Percentiles rank a stretch among this genome's conserved stretches.
Evolutionary conservation across 192 early-diverging fungal genomes (phyloP).

Genomic region (Obelidium mucronatum): DNA sequence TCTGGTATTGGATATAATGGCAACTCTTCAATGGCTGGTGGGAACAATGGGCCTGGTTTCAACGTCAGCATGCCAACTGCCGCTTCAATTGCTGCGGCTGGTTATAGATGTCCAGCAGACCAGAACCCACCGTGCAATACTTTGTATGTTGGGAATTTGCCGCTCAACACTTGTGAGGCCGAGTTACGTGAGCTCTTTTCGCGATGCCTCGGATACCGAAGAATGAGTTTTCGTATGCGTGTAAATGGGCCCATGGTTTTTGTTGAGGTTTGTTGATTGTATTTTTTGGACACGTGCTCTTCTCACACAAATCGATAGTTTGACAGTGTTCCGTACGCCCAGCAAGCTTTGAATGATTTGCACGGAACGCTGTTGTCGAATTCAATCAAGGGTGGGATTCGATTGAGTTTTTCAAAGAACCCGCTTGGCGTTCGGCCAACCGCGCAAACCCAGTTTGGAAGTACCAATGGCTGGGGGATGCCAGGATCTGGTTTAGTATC

Average conservation of each 20-base stretch:
- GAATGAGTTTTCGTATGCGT: constrained; percentile 86
- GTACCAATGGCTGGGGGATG: background rate
- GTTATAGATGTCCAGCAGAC: constrained; percentile 61
- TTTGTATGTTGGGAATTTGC: constrained; percentile 96
- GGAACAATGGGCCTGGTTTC: background rate
- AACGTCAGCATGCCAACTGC: background rate
- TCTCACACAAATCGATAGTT: constrained; percentile 56
- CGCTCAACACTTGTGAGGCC: constrained; percentile 84
- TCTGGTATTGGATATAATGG: background rate
- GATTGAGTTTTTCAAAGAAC: constrained; percentile 95
- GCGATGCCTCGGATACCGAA: constrained; percentile 82
- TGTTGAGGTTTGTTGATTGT: constrained; percentile 72
- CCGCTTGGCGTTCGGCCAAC: constrained; percentile 85
- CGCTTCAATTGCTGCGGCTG: constrained; percentile 13
- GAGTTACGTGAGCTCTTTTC: constrained; percentile 87
- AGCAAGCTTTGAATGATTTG: constrained; percentile 86
- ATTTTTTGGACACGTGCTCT: background rate
- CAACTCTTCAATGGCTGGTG: constrained; percentile 9
- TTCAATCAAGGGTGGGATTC: constrained; percentile 92
- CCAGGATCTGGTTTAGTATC: background rate
- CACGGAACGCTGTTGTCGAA: constrained; percentile 83
- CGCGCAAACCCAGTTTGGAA: background rate
- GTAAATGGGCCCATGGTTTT: constrained; percentile 98
- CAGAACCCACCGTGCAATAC: constrained; percentile 99
- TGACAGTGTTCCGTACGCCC: constrained; percentile 92